Evolutionary conservation across 2,329 filamentous ascomycete species (phyloP).

Genomic region (Neonectria sp.): DNA sequence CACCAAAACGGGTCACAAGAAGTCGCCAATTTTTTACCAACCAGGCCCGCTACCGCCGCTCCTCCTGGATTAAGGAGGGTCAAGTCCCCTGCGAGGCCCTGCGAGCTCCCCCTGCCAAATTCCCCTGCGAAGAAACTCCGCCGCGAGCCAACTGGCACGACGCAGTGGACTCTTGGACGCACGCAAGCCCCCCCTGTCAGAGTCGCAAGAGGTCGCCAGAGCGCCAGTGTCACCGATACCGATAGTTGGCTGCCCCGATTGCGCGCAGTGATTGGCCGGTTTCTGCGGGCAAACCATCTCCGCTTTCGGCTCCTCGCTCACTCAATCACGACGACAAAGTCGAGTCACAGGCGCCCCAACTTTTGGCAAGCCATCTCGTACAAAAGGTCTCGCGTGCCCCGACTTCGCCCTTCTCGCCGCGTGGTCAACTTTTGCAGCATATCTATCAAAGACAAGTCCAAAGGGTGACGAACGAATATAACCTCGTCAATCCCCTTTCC

Average conservation of each 20-base stretch:
- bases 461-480: background rate
- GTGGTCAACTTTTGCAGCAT: slow-evolving; percentile 24
- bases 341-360: slow-evolving; percentile 46
- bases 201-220: slow-evolving; percentile 1
- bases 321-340: slow-evolving; percentile 44
- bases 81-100: slow-evolving; percentile 33
- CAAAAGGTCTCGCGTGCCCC: slow-evolving; percentile 45
- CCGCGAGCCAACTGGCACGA: slow-evolving; percentile 35
- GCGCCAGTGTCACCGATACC: slow-evolving; percentile 17
- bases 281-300: slow-evolving; percentile 43
- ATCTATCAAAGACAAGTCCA: slow-evolving; percentile 16
- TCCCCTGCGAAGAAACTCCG: slow-evolving; percentile 1
- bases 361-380: slow-evolving; percentile 35
- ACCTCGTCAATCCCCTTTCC: background rate
- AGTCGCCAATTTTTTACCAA: slow-evolving; percentile 34
- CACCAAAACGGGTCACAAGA: slow-evolving; percentile 37
- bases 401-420: slow-evolving; percentile 40
- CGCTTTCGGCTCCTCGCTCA: slow-evolving; percentile 49
- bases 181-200: slow-evolving; percentile 19
- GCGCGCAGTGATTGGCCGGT: slow-evolving; percentile 41
- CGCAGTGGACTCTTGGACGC: slow-evolving; percentile 9
- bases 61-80: slow-evolving; percentile 20
- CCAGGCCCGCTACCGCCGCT: slow-evolving; percentile 28
- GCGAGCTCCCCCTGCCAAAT: slow-evolving; percentile 29
- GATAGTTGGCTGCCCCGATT: slow-evolving; percentile 45